phyloP scores from a whole-genome alignment of 73 alveolate species.

The Tetrahymena thermophila region DNA sequence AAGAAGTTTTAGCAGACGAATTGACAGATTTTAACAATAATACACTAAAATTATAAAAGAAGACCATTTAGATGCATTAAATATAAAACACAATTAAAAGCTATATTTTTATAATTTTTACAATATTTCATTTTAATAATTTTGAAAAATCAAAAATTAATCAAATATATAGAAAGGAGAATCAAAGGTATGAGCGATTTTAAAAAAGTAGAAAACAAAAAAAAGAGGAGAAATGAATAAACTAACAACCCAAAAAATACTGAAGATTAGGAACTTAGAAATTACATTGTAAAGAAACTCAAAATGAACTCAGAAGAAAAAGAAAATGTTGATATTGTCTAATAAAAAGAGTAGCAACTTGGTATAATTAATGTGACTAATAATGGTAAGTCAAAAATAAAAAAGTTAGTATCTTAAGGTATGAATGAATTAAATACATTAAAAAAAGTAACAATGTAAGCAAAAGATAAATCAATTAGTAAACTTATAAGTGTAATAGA shows the following conservation, averaged over 20 bases:
- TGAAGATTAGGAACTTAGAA: background rate
- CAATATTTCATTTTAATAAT: background rate
- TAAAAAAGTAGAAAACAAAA: background rate
- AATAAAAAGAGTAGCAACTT: background rate
- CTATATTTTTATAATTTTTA: too few species aligned
- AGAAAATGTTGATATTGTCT: background rate
- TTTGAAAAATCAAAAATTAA: background rate
- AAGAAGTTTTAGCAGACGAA: background rate
- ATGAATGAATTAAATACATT: background rate
- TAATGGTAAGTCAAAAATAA: background rate
- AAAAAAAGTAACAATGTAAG: background rate
- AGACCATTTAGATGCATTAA: background rate
- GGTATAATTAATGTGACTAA: background rate
- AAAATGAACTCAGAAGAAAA: background rate
- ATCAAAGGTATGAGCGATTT: background rate
- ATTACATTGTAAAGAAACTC: background rate
- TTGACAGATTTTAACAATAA: background rate
- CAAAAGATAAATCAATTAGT: background rate
- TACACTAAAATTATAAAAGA: background rate
- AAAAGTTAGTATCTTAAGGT: background rate
- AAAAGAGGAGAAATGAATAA: background rate
- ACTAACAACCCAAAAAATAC: background rate
- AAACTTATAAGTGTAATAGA: background rate
- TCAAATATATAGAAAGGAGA: background rate
- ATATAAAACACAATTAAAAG: too few species aligned